Evolutionary conservation across 1,139 yeast genomes (phyloP).

Genomic region (Tardiomyces blankii): DNA sequence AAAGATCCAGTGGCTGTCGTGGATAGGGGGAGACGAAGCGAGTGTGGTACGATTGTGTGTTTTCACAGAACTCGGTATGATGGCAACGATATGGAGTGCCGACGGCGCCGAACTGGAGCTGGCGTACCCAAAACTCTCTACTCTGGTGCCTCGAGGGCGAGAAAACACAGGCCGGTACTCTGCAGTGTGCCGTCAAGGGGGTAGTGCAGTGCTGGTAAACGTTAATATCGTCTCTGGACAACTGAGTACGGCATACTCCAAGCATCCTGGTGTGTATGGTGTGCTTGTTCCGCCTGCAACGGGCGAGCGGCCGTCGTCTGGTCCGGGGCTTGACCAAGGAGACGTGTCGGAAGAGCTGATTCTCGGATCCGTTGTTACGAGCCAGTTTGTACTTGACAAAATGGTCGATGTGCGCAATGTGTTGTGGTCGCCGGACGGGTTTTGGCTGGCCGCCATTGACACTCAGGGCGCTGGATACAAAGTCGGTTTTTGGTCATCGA

Average conservation of each 20-base stretch:
- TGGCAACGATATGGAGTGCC: constrained; percentile 13
- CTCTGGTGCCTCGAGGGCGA: too few relatives aligned
- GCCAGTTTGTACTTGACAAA: constrained; percentile 7
- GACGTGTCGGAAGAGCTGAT: not conserved
- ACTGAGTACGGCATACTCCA: too few relatives aligned
- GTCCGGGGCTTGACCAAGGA: too few relatives aligned
- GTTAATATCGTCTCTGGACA: too few relatives aligned
- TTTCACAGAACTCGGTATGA: constrained; percentile 9
- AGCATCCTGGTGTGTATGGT: too few relatives aligned
- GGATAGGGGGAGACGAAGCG: too few relatives aligned
- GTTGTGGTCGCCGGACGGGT: constrained; percentile 15
- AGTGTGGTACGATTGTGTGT: constrained; percentile 11
- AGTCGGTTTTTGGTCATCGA: constrained; percentile 13
- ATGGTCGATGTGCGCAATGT: constrained; percentile 14
- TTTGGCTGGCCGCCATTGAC: constrained; percentile 17
- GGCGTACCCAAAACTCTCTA: constrained; percentile 10
- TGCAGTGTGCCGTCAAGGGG: too few relatives aligned
- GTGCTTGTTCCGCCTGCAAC: not conserved
- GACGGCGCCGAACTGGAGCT: constrained; percentile 13
- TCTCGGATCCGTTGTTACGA: too few relatives aligned
- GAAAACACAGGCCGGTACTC: too few relatives aligned
- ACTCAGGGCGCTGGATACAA: constrained; percentile 16
- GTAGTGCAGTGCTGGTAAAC: too few relatives aligned
- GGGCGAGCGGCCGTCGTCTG: too few relatives aligned
- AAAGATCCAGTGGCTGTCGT: too few relatives aligned